These are phyloP conservation scores for Xylariaceae sp. DNA, from an alignment of 2,329 filamentous ascomycete genomes.

Conservation along the genomic window DNA sequence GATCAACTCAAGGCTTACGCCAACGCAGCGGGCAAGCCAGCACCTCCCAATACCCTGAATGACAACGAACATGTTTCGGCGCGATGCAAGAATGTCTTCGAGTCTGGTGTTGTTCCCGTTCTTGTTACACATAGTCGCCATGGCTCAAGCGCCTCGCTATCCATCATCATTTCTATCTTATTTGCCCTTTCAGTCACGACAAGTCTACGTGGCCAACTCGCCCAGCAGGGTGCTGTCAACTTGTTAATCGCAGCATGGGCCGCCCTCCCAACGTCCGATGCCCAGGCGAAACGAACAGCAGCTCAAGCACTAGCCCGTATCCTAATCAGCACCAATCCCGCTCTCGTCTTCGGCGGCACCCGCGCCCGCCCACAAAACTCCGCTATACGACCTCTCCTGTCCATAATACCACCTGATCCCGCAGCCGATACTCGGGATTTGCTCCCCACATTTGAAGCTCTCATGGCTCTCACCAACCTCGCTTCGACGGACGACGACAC, in stretches of 20 bases:
- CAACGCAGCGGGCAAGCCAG: constrained; percentile 69
- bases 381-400: constrained; percentile 77
- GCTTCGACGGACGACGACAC: constrained; percentile 72
- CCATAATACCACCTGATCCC: constrained; percentile 66
- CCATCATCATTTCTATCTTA: constrained; percentile 72
- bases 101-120: constrained; percentile 71
- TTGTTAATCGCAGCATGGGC: constrained; percentile 71
- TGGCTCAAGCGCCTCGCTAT: constrained; percentile 65
- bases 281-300: constrained; percentile 51
- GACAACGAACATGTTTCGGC: constrained; percentile 70
- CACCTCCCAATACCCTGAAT: constrained; percentile 63
- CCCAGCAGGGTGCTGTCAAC: constrained; percentile 90
- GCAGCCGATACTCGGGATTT: constrained; percentile 66
- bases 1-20: constrained; percentile 91
- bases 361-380: constrained; percentile 70
- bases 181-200: constrained; percentile 72
- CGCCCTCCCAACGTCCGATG: constrained; percentile 52
- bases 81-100: constrained; percentile 74
- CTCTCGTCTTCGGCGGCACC: constrained; percentile 76
- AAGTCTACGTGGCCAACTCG: constrained; percentile 70
- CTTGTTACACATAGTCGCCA: constrained; percentile 73
- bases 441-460: constrained; percentile 81
- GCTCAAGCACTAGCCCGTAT: constrained; percentile 81
- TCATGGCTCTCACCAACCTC: constrained; percentile 91
- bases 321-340: constrained; percentile 79